These are phyloP conservation scores for Globisporangium cederbergense DNA, from an alignment of 352 stramenopile species.

Conservation along the genomic window DNA sequence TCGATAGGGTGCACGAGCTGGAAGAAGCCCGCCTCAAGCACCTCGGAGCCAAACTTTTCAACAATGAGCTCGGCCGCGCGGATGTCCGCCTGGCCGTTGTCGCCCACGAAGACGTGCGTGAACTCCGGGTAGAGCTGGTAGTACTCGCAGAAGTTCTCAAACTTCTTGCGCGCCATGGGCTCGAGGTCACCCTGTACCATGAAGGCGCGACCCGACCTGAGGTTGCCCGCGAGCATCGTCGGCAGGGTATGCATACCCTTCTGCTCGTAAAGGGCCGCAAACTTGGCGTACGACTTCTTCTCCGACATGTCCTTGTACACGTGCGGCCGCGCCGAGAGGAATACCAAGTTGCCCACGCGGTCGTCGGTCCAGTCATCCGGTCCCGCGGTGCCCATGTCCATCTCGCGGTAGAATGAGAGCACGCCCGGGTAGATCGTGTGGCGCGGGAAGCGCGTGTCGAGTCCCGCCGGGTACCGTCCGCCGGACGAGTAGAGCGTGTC, in stretches of 20 bases:
- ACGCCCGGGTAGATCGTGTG: slow-evolving; percentile 96
- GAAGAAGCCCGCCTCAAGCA: slow-evolving; percentile 85
- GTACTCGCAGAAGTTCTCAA: slow-evolving; percentile 92
- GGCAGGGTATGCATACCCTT: slow-evolving; percentile 95
- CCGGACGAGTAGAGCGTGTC: slow-evolving; percentile 96
- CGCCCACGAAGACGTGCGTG: slow-evolving; percentile 97
- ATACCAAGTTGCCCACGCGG: slow-evolving; percentile 96
- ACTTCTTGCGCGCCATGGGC: slow-evolving; percentile 97
- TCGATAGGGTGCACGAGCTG: slow-evolving; percentile 86
- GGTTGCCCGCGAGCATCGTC: slow-evolving; percentile 93
- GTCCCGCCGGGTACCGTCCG: slow-evolving; percentile 93
- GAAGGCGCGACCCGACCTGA: slow-evolving; percentile 93
- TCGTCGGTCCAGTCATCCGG: slow-evolving; percentile 87
- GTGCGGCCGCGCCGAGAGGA: slow-evolving; percentile 97
- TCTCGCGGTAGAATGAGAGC: slow-evolving; percentile 96
- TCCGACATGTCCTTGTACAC: slow-evolving; percentile 99
- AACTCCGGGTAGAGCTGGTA: slow-evolving; percentile 98
- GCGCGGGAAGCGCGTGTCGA: slow-evolving; percentile 92
- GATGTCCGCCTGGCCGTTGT: slow-evolving; percentile 95
- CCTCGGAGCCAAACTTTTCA: slow-evolving; percentile 61
- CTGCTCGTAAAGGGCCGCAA: slow-evolving; percentile 90
- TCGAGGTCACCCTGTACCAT: slow-evolving; percentile 96
- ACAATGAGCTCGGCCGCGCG: slow-evolving; percentile 89
- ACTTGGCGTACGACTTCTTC: slow-evolving; percentile 96
- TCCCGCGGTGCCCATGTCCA: slow-evolving; percentile 93